Conservation (phyloP, 2,329 filamentous ascomycete genomes). For the Cytospora leucostoma region DNA sequence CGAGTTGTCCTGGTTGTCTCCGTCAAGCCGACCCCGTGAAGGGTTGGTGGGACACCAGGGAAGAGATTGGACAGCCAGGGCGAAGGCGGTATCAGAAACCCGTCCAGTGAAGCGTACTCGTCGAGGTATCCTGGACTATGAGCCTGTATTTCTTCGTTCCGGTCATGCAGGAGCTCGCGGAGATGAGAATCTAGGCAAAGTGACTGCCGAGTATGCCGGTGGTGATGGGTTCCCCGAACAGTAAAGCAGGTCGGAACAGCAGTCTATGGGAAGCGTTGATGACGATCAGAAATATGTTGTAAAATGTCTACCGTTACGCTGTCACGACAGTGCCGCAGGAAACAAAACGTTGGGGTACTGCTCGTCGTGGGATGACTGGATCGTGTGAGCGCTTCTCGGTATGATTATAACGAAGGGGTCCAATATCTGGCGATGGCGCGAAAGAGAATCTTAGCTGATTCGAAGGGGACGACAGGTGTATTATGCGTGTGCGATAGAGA, state of each 20-base stretch:
- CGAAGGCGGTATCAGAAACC: constrained; percentile 27
- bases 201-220: constrained; percentile 8
- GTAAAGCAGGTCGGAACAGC: neutral
- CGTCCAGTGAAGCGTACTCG: constrained; percentile 22
- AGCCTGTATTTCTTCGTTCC: constrained; percentile 20
- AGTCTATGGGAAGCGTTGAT: neutral
- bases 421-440: constrained; percentile 30
- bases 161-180: constrained; percentile 24
- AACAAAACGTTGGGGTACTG: constrained; percentile 7
- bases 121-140: constrained; percentile 17
- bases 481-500: constrained; percentile 25
- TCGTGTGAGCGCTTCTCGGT: constrained; percentile 26
- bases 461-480: constrained; percentile 24
- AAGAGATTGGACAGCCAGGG: constrained; percentile 33
- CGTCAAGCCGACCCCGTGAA: constrained; percentile 28
- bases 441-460: constrained; percentile 36
- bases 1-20: constrained; percentile 25
- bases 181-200: constrained; percentile 10
- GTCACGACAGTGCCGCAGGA: constrained; percentile 10
- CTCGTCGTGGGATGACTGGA: constrained; percentile 26
- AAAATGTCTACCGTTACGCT: constrained; percentile 9
- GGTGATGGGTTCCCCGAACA: neutral
- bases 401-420: constrained; percentile 23
- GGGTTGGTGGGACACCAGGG: constrained; percentile 29
- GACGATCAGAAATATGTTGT: constrained; percentile 3